A percentile compares a stretch with the other conserved stretches of the same genome.
Conservation (phyloP, 2,329 filamentous ascomycete species). For the Neurospora sp. region DNA sequence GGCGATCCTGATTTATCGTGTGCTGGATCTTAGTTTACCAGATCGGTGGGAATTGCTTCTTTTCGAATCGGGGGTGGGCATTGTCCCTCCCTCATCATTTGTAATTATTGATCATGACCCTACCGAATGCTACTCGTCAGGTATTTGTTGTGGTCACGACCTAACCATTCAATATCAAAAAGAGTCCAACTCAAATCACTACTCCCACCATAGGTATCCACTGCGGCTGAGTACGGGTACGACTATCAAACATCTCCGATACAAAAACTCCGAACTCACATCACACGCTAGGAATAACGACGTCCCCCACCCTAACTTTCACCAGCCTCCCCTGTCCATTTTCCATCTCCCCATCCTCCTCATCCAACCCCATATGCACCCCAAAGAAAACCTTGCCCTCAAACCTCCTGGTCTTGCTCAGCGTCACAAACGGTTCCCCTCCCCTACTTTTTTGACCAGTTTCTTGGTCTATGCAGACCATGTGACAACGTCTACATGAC, state of each 20-base stretch:
- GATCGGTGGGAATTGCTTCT: background rate
- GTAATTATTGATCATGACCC: too few relatives aligned
- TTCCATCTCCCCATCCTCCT: constrained; percentile 3
- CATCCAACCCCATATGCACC: constrained; percentile 55
- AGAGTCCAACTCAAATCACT: too few relatives aligned
- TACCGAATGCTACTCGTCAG: too few relatives aligned
- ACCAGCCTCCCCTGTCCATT: too few relatives aligned
- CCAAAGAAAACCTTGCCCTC: constrained; percentile 86
- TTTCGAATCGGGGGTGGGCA: too few relatives aligned
- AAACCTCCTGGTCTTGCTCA: constrained; percentile 77
- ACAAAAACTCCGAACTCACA: background rate
- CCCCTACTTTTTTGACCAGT: constrained; percentile 55
- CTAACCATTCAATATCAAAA: too few relatives aligned
- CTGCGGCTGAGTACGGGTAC: too few relatives aligned
- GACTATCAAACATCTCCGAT: too few relatives aligned
- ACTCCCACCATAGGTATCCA: too few relatives aligned
- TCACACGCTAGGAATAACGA: constrained; percentile 7
- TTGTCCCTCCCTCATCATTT: too few relatives aligned
- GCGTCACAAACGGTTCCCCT: constrained; percentile 78
- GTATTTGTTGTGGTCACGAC: too few relatives aligned
- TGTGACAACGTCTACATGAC: constrained; percentile 81
- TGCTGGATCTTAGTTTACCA: background rate
- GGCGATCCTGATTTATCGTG: background rate
- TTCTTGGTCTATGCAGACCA: constrained; percentile 88
- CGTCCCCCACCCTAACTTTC: constrained; percentile 36